These are phyloP conservation scores for Diddensiella transvaalensis DNA, from an alignment of 805 yeast genomes.

Conservation along the genomic window DNA sequence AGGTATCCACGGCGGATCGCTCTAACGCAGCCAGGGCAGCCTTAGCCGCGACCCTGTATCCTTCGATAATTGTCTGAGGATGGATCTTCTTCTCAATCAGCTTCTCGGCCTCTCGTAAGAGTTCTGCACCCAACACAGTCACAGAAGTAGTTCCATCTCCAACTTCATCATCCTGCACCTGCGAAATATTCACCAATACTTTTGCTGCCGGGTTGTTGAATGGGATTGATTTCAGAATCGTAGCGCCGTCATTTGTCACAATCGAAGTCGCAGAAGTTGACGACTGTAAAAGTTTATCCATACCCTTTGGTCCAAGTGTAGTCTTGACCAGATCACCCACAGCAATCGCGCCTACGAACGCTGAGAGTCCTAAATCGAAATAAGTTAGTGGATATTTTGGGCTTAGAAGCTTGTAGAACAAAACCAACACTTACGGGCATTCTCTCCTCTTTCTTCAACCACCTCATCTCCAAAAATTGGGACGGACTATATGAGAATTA, in stretches of 20 bases:
- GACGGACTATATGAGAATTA: conserved; percentile 51
- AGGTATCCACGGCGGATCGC: conserved; percentile 70
- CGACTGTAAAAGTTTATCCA: conserved; percentile 92
- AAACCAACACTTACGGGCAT: conserved; percentile 59
- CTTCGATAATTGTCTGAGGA: conserved; percentile 97
- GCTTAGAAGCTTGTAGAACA: too few relatives aligned
- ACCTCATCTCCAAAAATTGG: conserved; percentile 97
- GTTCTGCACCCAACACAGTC: conserved; percentile 91
- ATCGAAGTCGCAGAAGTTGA: conserved; percentile 73
- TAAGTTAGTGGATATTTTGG: conserved; percentile 3
- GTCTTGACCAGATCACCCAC: conserved; percentile 96
- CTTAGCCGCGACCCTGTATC: conserved; percentile 81
- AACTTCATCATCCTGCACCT: conserved; percentile 96
- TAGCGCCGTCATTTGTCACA: conserved; percentile 98
- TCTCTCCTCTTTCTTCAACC: conserved; percentile 95
- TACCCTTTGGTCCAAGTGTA: conserved; percentile 96
- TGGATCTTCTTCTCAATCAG: conserved; percentile 90
- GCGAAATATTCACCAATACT: conserved; percentile 87
- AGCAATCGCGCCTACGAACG: conserved; percentile 98
- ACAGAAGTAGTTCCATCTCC: conserved; percentile 99
- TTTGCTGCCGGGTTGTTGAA: conserved; percentile 97
- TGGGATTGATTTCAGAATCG: conserved; percentile 89
- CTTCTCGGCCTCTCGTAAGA: conserved; percentile 88
- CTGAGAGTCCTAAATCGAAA: conserved; percentile 49
- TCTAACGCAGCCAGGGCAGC: conserved; percentile 85